Evolutionary conservation across 208 protist species (phyloP).

Genomic region (Leishmania turanica): DNA sequence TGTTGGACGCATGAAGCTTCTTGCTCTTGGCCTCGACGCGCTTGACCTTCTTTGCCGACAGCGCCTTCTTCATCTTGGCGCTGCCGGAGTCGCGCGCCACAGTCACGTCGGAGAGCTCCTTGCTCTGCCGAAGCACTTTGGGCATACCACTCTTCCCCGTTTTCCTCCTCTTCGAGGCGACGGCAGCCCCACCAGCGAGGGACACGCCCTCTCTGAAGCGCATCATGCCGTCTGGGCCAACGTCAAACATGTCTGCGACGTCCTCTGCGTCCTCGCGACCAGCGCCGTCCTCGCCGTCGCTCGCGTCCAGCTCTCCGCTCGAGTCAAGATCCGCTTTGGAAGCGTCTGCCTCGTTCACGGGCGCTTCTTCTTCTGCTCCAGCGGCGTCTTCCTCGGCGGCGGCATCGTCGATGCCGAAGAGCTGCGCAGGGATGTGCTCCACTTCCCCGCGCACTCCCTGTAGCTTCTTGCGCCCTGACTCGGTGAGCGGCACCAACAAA

Average conservation of each 20-base stretch:
- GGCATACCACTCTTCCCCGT: slow-evolving; percentile 21
- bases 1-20: neutral
- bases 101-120: slow-evolving; percentile 16
- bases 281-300: slow-evolving; percentile 19
- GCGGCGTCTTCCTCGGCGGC: slow-evolving; percentile 31
- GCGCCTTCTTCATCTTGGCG: slow-evolving; percentile 4
- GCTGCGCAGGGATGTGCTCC: slow-evolving; percentile 75
- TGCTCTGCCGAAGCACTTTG: slow-evolving; percentile 37
- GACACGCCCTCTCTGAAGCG: slow-evolving; percentile 19
- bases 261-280: slow-evolving; percentile 8
- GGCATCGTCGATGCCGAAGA: slow-evolving; percentile 63
- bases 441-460: slow-evolving; percentile 36
- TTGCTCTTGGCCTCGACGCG: neutral
- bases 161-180: slow-evolving; percentile 9
- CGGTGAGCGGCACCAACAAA: slow-evolving; percentile 76
- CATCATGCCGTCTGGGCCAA: slow-evolving; percentile 24
- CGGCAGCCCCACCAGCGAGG: neutral
- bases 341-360: slow-evolving; percentile 5
- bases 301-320: slow-evolving; percentile 14
- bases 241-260: slow-evolving; percentile 16
- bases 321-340: neutral
- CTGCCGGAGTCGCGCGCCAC: slow-evolving; percentile 8
- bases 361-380: slow-evolving; percentile 1
- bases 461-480: slow-evolving; percentile 22
- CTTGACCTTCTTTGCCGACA: slow-evolving; percentile 28